Evolutionary conservation across 2,329 filamentous ascomycete species (phyloP), one percentile per base, ranked within the genome.

Genomic region (Cercospora sp.): DNA sequence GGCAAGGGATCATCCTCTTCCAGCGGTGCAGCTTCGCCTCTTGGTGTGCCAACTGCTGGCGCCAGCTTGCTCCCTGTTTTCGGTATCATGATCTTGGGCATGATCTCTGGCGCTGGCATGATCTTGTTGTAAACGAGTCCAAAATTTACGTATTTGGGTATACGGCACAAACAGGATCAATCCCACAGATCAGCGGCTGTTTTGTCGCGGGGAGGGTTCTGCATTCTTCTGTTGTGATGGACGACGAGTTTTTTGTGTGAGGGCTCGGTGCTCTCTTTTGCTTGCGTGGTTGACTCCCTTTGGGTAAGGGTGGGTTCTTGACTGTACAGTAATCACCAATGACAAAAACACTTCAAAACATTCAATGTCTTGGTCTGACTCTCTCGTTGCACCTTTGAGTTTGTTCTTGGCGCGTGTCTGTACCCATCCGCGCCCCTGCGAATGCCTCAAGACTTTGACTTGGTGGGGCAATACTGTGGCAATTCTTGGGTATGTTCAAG

Each of bases 21-120:
- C 51, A 68, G 51, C n/a, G 74, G 66, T 48, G 72, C 72, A 8
- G 74, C 72, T 61, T 74, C 69, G 55, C 65, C 70, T 48, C 59
- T 68, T 16, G 65, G 58, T 57, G 69, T 72, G 40, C 72, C 70
- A 42, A 68, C 68, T 62, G 63, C 69, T 42, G 65, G 68, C 58
- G 40, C 63, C 61, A 70, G 71, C 58, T 33, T 75, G n/a, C 59
- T 76, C n/a, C 75, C 75, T 45, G 63, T 76, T 58, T 69, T 68
- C 23, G 68, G 74, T 70, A 67, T 77, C 59, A 67, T 73, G 53
- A 67, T 60, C 23, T 62, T 78, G 10, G 76, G 71, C 18, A 48
- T 72, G 16, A 40, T 76, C 33, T 76, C 75, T 5, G 76, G 76
- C 65, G 69, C 73, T 66, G 75, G 75, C 62, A 78, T 78, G 76